Conservation (phyloP, 2,329 filamentous ascomycete genomes). For the Thielaviopsis cerberus region DNA sequence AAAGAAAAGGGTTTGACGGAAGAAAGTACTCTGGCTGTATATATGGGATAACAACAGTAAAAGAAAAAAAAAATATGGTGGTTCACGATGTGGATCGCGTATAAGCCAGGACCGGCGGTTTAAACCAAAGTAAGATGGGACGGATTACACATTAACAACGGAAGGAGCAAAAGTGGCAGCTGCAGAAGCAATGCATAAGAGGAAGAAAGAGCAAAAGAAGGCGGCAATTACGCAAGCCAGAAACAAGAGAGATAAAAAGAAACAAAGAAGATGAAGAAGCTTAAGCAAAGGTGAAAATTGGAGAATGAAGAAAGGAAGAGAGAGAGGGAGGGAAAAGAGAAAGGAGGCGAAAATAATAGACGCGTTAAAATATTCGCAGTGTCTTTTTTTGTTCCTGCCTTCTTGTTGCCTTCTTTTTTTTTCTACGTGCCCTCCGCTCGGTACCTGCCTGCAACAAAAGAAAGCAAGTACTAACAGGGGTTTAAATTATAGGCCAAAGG, state of each 20-base stretch:
- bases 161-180: neutral
- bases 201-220: neutral
- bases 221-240: too few relatives aligned
- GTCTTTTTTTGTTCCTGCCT: neutral
- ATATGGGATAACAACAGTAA: neutral
- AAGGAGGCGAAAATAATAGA: neutral
- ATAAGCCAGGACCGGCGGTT: neutral
- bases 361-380: neutral
- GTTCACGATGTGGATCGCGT: neutral
- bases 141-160: neutral
- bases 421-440: neutral
- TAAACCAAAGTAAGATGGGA: neutral
- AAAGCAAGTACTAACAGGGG: neutral
- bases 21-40: too few relatives aligned
- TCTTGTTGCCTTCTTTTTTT: neutral
- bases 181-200: neutral
- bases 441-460: neutral
- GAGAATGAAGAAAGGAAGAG: neutral
- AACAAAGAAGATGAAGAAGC: neutral
- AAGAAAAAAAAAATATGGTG: neutral
- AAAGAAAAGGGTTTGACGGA: too few relatives aligned
- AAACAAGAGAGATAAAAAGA: too few relatives aligned
- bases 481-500: constrained; percentile 7
- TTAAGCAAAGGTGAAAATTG: neutral
- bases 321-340: neutral